Percentiles rank a stretch among this genome's conserved stretches.
Conservation (phyloP, 2,329 filamentous ascomycete genomes). For the Xylariales sp. region DNA sequence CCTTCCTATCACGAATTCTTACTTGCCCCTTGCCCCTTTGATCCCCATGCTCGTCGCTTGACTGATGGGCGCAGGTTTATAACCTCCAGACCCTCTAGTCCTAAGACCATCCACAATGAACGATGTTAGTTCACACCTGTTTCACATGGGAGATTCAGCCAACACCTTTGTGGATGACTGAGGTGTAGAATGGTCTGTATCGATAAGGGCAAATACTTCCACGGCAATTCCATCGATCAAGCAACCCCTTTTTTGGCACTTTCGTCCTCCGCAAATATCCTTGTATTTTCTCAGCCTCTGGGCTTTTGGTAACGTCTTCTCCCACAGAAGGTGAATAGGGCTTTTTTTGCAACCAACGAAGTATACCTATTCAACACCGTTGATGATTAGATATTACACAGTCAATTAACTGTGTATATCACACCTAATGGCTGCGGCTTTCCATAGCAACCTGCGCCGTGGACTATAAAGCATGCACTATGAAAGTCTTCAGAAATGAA, state of each 20-base stretch:
- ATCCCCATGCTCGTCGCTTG: neutral
- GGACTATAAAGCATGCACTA: neutral
- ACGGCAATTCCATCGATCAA: constrained; percentile 2
- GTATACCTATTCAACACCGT: constrained; percentile 21
- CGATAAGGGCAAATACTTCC: constrained; percentile 1
- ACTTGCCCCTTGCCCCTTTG: neutral
- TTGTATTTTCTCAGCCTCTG: constrained; percentile 26
- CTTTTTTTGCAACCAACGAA: constrained; percentile 26
- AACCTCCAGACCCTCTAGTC: neutral
- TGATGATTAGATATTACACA: constrained; percentile 2
- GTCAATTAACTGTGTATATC: constrained; percentile 8
- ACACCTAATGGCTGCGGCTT: constrained; percentile 5
- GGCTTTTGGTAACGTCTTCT: constrained; percentile 19
- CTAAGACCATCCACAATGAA: neutral
- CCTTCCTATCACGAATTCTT: constrained; percentile 1
- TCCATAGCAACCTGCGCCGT: neutral
- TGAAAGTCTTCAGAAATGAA: constrained; percentile 4
- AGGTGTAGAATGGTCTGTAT: constrained; percentile 1
- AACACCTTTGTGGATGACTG: neutral
- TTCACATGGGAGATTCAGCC: neutral
- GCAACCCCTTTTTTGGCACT: constrained; percentile 25
- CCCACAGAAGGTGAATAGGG: neutral
- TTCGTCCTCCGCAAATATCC: constrained; percentile 16
- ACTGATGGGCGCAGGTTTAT: neutral
- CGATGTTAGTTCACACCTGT: neutral